Conservation (phyloP, 495 filamentous ascomycete genomes). For the Diplogelasinospora grovesii region DNA sequence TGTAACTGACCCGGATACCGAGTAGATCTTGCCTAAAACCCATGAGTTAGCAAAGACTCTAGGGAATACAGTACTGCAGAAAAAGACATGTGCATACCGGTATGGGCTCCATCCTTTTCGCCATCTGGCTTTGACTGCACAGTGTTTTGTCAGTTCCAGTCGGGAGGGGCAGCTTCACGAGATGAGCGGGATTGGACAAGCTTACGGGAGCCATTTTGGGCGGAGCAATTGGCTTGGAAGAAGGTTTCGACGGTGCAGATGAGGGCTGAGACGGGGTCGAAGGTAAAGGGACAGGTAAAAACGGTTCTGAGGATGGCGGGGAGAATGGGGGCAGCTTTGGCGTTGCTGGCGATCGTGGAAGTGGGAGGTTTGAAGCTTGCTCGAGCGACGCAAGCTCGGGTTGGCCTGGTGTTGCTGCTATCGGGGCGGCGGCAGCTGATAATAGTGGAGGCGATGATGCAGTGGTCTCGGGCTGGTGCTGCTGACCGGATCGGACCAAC, state of each 20-base stretch:
- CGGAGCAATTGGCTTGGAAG: constrained; percentile 31
- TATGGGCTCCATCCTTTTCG: constrained; percentile 32
- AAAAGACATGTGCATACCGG: constrained; percentile 29
- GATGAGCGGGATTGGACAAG: constrained; percentile 11
- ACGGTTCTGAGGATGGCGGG: constrained; percentile 16
- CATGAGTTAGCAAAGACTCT: constrained; percentile 19
- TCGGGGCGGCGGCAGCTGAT: constrained; percentile 15
- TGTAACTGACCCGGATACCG: constrained; percentile 64
- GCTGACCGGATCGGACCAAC: constrained; percentile 40
- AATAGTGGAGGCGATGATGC: constrained; percentile 27
- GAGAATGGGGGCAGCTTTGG: constrained; percentile 24
- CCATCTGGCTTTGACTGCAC: constrained; percentile 24
- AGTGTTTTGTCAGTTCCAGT: neutral
- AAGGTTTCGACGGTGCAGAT: constrained; percentile 20
- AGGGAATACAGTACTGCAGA: neutral
- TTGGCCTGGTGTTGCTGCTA: constrained; percentile 5
- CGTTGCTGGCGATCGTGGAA: constrained; percentile 35
- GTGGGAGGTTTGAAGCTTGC: constrained; percentile 33
- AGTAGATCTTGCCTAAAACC: constrained; percentile 64
- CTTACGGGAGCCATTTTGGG: constrained; percentile 58
- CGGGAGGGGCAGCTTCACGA: neutral
- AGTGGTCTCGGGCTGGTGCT: constrained; percentile 19
- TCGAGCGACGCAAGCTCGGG: constrained; percentile 10
- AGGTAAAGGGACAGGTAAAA: constrained; percentile 14
- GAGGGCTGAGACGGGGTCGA: constrained; percentile 17